Conservation (phyloP, 148 eudicot genomes). For the Nepenthes gracilis region DNA sequence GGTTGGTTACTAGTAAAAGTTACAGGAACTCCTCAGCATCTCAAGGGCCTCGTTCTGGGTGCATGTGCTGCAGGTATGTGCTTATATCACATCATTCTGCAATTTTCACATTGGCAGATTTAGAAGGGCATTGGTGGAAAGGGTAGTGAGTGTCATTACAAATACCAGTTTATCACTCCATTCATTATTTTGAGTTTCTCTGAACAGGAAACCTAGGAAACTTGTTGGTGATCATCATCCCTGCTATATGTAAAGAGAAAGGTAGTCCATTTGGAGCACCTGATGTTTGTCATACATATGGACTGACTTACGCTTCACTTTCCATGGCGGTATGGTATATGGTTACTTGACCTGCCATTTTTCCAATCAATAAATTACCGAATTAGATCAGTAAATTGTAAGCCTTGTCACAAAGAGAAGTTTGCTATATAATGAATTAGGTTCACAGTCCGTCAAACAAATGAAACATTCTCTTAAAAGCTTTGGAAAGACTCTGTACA, state of each 20-base stretch:
- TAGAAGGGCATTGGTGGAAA: not conserved
- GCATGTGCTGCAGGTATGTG: slow-evolving; percentile 34
- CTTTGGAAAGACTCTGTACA: no score
- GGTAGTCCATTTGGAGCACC: slow-evolving; percentile 79
- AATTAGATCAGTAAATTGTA: no score
- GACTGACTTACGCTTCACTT: slow-evolving; percentile 72
- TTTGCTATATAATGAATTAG: no score
- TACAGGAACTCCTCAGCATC: slow-evolving; percentile 29
- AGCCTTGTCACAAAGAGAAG: no score
- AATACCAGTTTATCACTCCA: not conserved
- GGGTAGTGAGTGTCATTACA: not conserved
- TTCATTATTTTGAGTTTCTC: not conserved
- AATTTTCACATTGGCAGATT: not conserved
- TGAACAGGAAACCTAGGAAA: slow-evolving; percentile 76
- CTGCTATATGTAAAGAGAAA: slow-evolving; percentile 86
- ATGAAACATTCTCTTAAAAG: no score
- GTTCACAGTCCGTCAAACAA: no score
- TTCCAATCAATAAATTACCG: not conserved
- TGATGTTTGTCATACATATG: slow-evolving; percentile 44
- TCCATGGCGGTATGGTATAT: slow-evolving; percentile 64
- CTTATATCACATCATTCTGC: not conserved
- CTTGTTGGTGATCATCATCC: slow-evolving; percentile 62
- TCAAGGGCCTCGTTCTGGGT: slow-evolving; percentile 35
- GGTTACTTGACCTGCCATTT: not conserved
- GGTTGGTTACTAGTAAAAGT: slow-evolving; percentile 31